Conservation (phyloP, 768 basidiomycete species). For the Mycena galopus region DNA sequence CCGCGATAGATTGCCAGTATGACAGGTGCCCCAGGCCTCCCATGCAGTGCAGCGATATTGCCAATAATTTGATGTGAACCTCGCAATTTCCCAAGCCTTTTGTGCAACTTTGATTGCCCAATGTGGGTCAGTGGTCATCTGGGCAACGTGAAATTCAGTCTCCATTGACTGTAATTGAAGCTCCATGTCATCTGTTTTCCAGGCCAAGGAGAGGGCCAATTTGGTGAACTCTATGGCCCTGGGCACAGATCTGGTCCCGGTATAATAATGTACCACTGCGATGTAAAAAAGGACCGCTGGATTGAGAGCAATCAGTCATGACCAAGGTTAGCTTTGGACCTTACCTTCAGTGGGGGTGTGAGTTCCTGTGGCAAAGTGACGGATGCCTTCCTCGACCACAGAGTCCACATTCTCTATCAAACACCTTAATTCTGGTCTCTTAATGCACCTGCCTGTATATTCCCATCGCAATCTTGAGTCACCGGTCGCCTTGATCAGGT, state of each 20-base stretch:
- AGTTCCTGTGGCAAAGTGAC: neutral
- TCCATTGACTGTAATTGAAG: neutral
- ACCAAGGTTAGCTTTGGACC: neutral
- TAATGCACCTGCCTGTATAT: neutral
- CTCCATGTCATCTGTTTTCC: neutral
- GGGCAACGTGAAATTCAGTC: neutral
- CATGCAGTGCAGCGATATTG: neutral
- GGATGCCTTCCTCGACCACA: neutral
- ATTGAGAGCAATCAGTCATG: neutral
- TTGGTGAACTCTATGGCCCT: neutral
- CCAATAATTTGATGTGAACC: neutral
- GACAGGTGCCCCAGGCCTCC: neutral
- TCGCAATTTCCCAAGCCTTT: neutral
- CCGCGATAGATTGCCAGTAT: neutral
- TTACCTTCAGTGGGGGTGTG: neutral
- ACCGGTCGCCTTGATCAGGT: neutral
- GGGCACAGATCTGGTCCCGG: neutral
- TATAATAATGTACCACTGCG: neutral
- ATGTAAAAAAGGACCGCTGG: neutral
- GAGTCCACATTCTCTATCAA: neutral
- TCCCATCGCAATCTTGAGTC: neutral
- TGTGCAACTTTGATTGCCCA: neutral
- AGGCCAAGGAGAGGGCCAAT: neutral
- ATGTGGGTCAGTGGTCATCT: neutral
- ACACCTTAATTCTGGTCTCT: neutral